Evolutionary conservation across 2,329 filamentous ascomycete genomes (phyloP), one percentile per base, ranked within the genome.

Genomic region (Proliferodiscus dingleyae): DNA sequence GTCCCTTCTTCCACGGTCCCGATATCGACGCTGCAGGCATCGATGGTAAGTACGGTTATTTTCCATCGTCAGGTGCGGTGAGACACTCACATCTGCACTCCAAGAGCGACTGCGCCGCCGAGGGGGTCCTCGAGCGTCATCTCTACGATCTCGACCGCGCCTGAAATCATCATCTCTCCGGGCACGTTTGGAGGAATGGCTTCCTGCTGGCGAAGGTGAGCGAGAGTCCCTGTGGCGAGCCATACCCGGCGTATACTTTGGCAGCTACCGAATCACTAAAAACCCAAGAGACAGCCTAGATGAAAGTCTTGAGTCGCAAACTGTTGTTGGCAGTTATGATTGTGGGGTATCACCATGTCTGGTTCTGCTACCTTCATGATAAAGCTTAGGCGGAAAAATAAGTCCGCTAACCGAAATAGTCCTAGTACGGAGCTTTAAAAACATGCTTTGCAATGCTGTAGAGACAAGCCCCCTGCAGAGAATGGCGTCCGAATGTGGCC

Each of bases 181-280:
- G 60, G 60, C 68, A 51, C 75, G 77, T 63, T 70, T 79, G 64
- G 82, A 80, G 69, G 81, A 82, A 69, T 79, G 77, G 77, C 85
- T 89, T 81, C 85, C 86, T 89, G 84, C 82, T 83, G 85, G 85
- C 82, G 85, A 89, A 87, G 87, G 87, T 90, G 87, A 91, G 86
- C 87, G 77, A 73, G 73, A 72, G 68, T 78, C 75, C 72, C 74
- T 75, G 68, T 74, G 73, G 68, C 75, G 74, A 72, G 73, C 74
- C 75, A 78, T 78, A 67, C 71, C 71, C 56, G 69, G 67, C 57
- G 73, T 72, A 68, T 72, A 74, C 66, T 65, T 67, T 59, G 24
- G 24, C 24, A n/a, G n/a, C n/a, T n/a, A n/a, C n/a, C n/a, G n/a
- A n/a, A n/a, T n/a, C n/a, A n/a, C n/a, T n/a, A n/a, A n/a, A n/a